Conservation (phyloP, 352 stramenopile genomes). For the Globisporangium solare region DNA sequence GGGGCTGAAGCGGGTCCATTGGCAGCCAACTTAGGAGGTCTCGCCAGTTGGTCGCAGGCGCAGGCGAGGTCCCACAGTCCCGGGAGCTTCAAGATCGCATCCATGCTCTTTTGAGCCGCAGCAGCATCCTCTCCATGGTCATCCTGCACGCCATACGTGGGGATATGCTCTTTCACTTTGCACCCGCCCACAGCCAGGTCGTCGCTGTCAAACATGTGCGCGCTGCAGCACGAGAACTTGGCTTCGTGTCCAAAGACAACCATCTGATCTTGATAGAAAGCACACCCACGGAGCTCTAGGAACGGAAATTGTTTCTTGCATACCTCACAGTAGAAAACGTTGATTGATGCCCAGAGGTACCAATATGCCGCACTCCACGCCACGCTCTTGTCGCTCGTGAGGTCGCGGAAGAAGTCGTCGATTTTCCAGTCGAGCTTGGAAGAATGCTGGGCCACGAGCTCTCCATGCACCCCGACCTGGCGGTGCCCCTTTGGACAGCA, state of each 20-base stretch:
- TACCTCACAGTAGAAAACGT: slow-evolving; percentile 43
- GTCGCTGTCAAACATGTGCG: slow-evolving; percentile 39
- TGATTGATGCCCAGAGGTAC: slow-evolving; percentile 72
- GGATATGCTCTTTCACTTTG: slow-evolving; percentile 32
- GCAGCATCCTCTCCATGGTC: slow-evolving; percentile 1
- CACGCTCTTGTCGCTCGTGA: slow-evolving; percentile 33
- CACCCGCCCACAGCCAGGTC: slow-evolving; percentile 41
- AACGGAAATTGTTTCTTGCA: slow-evolving; percentile 42
- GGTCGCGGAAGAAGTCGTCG: slow-evolving; percentile 35
- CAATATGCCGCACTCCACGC: slow-evolving; percentile 75
- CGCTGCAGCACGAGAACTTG: slow-evolving; percentile 51
- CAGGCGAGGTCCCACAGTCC: slow-evolving; percentile 37
- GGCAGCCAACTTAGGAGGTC: neutral
- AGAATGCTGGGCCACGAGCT: slow-evolving; percentile 44
- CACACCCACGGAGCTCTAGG: slow-evolving; percentile 35
- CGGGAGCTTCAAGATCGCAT: slow-evolving; percentile 22
- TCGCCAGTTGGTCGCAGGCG: slow-evolving; percentile 7
- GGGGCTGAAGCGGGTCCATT: neutral
- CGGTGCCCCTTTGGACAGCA: slow-evolving; percentile 35
- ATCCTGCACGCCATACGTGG: slow-evolving; percentile 11
- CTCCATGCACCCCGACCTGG: slow-evolving; percentile 37
- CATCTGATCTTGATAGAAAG: slow-evolving; percentile 42
- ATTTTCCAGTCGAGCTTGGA: slow-evolving; percentile 37
- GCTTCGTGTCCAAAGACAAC: slow-evolving; percentile 28
- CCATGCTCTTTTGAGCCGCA: slow-evolving; percentile 10